phyloP scores from a whole-genome alignment of 2,329 filamentous ascomycete species.

The Daldinia sp. region DNA sequence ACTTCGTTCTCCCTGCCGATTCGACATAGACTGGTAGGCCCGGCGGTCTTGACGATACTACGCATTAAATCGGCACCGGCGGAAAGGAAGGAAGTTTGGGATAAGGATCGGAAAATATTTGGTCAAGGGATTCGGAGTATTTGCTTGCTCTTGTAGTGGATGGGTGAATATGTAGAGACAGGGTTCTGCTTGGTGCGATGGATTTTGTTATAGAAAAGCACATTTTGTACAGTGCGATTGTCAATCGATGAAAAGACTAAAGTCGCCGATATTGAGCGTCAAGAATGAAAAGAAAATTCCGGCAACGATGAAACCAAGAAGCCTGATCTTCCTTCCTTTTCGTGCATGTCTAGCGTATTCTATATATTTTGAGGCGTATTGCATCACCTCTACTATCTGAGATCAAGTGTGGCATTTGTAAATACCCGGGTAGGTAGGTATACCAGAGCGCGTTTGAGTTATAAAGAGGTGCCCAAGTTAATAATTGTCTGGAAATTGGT shows the following conservation, averaged over 20 bases:
- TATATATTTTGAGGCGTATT: neutral
- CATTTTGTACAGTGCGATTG: conserved; percentile 2
- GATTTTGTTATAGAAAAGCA: conserved; percentile 6
- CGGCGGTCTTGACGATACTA: conserved; percentile 31
- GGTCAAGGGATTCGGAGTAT: neutral
- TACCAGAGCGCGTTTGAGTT: no score
- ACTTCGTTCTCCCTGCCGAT: conserved; percentile 29
- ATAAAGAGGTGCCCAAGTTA: no score
- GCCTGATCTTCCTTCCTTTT: neutral
- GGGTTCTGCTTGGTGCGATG: conserved; percentile 4
- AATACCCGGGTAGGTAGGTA: no score
- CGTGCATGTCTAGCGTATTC: neutral
- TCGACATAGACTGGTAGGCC: conserved; percentile 40
- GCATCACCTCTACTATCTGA: no score
- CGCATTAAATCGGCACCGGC: conserved; percentile 27
- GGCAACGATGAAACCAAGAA: neutral
- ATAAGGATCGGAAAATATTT: conserved; percentile 28
- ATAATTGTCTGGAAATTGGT: no score
- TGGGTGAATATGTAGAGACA: conserved; percentile 13
- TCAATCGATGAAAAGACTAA: neutral
- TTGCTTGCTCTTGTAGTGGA: conserved; percentile 9
- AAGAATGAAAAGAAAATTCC: conserved; percentile 21
- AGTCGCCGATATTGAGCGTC: conserved; percentile 15
- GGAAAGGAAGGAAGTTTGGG: conserved; percentile 21
- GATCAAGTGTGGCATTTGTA: no score